These are phyloP conservation scores for Ganoderma multipileum DNA, from an alignment of 1,284 basidiomycete species.

Conservation along the genomic window DNA sequence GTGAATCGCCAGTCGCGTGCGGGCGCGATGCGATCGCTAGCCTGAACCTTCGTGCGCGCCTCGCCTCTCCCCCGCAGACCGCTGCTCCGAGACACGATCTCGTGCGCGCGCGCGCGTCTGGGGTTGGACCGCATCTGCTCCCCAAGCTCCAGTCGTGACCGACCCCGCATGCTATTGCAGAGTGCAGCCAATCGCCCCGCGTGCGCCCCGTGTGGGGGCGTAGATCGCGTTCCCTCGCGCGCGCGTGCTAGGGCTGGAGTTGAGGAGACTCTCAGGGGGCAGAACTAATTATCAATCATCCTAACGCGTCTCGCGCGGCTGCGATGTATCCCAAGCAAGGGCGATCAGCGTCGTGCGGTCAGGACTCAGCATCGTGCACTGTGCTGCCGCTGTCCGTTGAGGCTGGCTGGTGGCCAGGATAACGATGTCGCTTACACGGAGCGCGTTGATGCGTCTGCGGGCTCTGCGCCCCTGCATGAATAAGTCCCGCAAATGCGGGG, in stretches of 20 bases:
- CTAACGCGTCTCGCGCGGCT: conserved; percentile 5
- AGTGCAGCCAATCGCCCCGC: background rate
- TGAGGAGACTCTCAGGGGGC: background rate
- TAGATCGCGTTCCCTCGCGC: background rate
- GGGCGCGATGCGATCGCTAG: background rate
- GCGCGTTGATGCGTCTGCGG: background rate
- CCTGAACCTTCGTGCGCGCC: conserved; percentile 2
- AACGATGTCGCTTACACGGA: background rate
- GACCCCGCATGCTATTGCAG: background rate
- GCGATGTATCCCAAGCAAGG: conserved; percentile 6
- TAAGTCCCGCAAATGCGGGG: background rate
- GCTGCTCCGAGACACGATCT: background rate
- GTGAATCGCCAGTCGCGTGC: background rate
- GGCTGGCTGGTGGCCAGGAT: background rate
- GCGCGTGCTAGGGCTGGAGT: background rate
- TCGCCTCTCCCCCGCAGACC: conserved; percentile 1
- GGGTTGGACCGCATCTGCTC: background rate
- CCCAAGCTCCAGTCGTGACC: background rate
- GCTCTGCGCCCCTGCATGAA: background rate
- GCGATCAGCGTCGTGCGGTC: background rate
- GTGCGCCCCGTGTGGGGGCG: background rate
- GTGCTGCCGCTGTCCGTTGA: too few relatives aligned
- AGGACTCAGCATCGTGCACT: background rate
- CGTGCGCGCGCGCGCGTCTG: background rate
- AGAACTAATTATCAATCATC: background rate